Evolutionary conservation across 2,329 filamentous ascomycete species (phyloP), one percentile per base, ranked within the genome.

Genomic region (Epichloe baconii): DNA sequence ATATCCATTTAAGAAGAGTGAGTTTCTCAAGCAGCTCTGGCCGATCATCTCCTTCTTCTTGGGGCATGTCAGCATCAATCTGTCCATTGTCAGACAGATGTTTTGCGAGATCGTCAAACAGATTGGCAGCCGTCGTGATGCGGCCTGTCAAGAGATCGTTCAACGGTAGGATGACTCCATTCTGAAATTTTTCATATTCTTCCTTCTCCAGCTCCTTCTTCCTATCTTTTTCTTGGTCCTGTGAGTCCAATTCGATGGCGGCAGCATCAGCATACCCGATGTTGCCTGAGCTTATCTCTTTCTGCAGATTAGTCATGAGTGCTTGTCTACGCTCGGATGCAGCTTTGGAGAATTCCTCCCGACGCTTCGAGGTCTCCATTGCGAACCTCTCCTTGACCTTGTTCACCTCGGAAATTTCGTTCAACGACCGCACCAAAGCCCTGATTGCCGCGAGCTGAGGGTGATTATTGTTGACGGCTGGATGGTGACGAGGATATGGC

Each of bases 1-100:
- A 97, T 8, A 97, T 82, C 90, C 93, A 97, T 62, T 97, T 98
- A 14, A 97, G 75, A 46, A 96, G 78, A 0, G 91, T 97, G 12
- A 98, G 75, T 68, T 95, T 95, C 67, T 98, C 93, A 2, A 97
- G 73, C 0, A 97, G 76, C 66, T 98, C 93, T 0, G 93, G 93
- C 63, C 90, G 83, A 65, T 96, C 91, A 59, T 97, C 91, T 17
- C 93, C 91, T 69, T 96, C 91, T 66, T 95, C 89, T 65, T 96
- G 90, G 0, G 89, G 85, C 66, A 88, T 81, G 61, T 95, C 91
- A 0, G 89, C 63, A 79, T 84, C 52, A 78, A 84, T 68, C 26
- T 66, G 62, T 17, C 62, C 65, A 55, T 88, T 85, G 48, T 81
- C 82, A 54, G 85, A 86, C 0, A 96, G 74, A 43, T 83, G 82